phyloP scores from a whole-genome alignment of 106 monocot genomes.

The Alisma plantagoaquatica region DNA sequence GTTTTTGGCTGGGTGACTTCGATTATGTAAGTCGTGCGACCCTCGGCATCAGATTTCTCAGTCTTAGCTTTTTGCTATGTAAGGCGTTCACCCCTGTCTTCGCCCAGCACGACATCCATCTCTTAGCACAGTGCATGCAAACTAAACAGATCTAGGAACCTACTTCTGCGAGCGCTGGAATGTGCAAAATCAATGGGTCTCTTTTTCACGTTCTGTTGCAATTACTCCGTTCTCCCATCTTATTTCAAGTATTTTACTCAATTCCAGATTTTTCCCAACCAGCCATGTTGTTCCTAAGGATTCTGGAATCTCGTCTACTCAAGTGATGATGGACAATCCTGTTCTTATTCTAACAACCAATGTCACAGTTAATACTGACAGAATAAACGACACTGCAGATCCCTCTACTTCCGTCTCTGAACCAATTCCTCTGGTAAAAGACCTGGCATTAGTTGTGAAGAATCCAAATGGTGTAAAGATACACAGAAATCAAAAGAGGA shows the following conservation, averaged over 20 bases:
- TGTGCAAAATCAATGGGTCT: conserved; percentile 44
- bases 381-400: no score
- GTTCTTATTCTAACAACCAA: not conserved
- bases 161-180: conserved; percentile 9
- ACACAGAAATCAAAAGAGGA: conserved; percentile 31
- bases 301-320: not conserved
- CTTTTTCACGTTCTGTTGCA: conserved; percentile 21
- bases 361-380: not conserved
- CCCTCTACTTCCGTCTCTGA: no score
- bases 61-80: conserved; percentile 31
- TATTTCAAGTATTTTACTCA: conserved; percentile 38
- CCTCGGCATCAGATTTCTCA: no score
- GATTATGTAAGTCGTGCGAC: no score
- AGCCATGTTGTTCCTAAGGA: conserved; percentile 12
- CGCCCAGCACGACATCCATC: conserved; percentile 41
- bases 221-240: conserved; percentile 51
- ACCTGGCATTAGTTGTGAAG: not conserved
- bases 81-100: conserved; percentile 21
- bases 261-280: conserved; percentile 8
- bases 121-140: conserved; percentile 29
- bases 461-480: conserved; percentile 4
- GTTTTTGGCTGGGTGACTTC: no score
- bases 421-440: not conserved
- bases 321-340: not conserved
- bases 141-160: no score